These are phyloP conservation scores for Suhomyces guaymorum DNA, from an alignment of 1,139 yeast species.

Conservation along the genomic window DNA sequence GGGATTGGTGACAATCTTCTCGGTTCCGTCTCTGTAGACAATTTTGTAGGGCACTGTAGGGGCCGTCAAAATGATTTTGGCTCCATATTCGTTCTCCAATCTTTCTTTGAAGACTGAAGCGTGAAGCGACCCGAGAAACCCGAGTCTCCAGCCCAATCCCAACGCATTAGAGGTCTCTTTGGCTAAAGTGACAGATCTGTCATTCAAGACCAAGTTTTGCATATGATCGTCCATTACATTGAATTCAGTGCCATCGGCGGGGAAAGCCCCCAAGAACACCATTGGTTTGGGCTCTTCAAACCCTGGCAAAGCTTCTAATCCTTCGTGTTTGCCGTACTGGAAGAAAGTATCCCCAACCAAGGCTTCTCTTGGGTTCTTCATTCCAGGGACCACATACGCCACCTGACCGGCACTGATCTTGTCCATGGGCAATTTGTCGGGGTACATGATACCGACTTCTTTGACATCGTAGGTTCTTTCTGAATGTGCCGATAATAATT, in stretches of 20 bases:
- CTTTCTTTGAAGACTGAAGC: conserved; percentile 94
- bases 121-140: conserved; percentile 91
- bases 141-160: conserved; percentile 97
- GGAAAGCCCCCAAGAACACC: conserved; percentile 98
- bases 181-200: conserved; percentile 84
- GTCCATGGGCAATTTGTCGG: conserved; percentile 70
- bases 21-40: conserved; percentile 62
- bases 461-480: conserved; percentile 77
- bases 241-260: conserved; percentile 92
- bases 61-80: conserved; percentile 86
- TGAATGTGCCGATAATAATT: conserved; percentile 76
- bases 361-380: conserved; percentile 86
- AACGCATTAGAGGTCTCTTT: conserved; percentile 92
- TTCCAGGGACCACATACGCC: conserved; percentile 90
- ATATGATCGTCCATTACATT: conserved; percentile 87
- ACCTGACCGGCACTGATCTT: conserved; percentile 84
- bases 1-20: conserved; percentile 76
- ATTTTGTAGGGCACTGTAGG: conserved; percentile 95
- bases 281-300: conserved; percentile 96
- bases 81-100: conserved; percentile 90
- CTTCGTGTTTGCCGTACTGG: conserved; percentile 60
- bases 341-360: conserved; percentile 89
- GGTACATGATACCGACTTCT: conserved; percentile 95
- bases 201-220: conserved; percentile 84
- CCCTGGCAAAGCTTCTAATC: conserved; percentile 81